These are phyloP conservation scores for Ganoderma resinaceum DNA, from an alignment of 1,284 basidiomycete species.

Conservation along the genomic window DNA sequence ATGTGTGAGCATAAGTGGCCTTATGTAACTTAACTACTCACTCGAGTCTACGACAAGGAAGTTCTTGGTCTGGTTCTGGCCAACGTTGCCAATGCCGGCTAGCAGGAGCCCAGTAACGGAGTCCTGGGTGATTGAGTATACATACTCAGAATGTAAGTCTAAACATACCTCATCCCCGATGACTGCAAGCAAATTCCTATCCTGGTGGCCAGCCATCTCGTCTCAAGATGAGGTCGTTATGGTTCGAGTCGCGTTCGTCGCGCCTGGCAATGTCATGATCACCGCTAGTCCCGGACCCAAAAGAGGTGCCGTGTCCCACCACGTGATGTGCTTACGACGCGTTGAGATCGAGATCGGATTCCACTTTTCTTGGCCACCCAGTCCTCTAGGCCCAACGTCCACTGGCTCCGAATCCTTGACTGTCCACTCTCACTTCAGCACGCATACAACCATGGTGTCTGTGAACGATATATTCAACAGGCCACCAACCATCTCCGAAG, in stretches of 20 bases:
- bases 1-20: not conserved
- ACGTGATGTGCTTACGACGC: constrained; percentile 28
- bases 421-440: not conserved
- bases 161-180: constrained; percentile 89
- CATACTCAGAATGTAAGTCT: not conserved
- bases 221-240: constrained; percentile 2
- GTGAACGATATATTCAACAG: constrained; percentile 66
- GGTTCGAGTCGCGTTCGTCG: constrained; percentile 15
- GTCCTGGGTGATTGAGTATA: constrained; percentile 62
- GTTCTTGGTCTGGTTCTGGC: constrained; percentile 92
- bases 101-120: constrained; percentile 93
- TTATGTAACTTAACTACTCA: constrained; percentile 47
- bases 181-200: constrained; percentile 88
- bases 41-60: constrained; percentile 93
- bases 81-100: constrained; percentile 91
- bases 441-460: constrained; percentile 15
- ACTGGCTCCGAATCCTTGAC: not conserved
- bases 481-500: constrained; percentile 83
- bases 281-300: constrained; percentile 2
- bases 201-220: constrained; percentile 64
- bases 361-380: no score
- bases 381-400: not conserved
- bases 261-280: constrained; percentile 6
- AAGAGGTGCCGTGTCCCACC: constrained; percentile 24
- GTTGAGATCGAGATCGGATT: constrained; percentile 21